Base-by-base conservation (phyloP, 202 grass and related monocot species). In the Zizania palustris region DNA sequence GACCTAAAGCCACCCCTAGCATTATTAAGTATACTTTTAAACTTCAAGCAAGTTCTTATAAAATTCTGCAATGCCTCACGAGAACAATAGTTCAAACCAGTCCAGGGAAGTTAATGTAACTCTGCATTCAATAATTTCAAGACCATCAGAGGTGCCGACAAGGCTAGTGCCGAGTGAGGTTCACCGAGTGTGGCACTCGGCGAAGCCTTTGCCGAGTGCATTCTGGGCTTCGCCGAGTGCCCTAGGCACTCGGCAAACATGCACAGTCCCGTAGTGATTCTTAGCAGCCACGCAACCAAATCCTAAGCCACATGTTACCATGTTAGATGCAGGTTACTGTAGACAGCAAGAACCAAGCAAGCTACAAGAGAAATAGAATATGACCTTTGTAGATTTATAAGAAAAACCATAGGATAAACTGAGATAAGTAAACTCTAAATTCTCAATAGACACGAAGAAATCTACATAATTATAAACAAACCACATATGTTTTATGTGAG, bases 81-180 rank as follows among this genome's bases (percentile, higher is more conserved):
- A 39, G 35, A 33, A 59, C 18, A 7, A 7, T 5, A 19, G 1
- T 33, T 73, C 69, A 56, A 56, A 81, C 7, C n/a, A 73, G 48
- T 20, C 6, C 36, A 62, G 60, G 45, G 14, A 36, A 74, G 22
- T 34, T 2, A 60, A 11, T n/a, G 21, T 5, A 45, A 60, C 21
- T 4, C 71, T 11, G 15, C 41, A 74, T n/a, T 48, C 45, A 69
- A 21, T 35, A 56, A 60, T 60, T 57, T 67, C 75, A 68, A 78
- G 63, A 43, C 56, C 9, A 72, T 56, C 33, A 8, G 62, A 53
- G 6, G 20, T 55, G n/a, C 19, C 11, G 22, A 9, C 14, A 73
- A 28, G n/a, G n/a, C n/a, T n/a, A n/a, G n/a, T n/a, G n/a, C n/a
- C n/a, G n/a, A n/a, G n/a, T n/a, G n/a, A n/a, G n/a, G n/a, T n/a